These are phyloP conservation scores for Acer campestre DNA, from an alignment of 345 rosid species.

Conservation along the genomic window DNA sequence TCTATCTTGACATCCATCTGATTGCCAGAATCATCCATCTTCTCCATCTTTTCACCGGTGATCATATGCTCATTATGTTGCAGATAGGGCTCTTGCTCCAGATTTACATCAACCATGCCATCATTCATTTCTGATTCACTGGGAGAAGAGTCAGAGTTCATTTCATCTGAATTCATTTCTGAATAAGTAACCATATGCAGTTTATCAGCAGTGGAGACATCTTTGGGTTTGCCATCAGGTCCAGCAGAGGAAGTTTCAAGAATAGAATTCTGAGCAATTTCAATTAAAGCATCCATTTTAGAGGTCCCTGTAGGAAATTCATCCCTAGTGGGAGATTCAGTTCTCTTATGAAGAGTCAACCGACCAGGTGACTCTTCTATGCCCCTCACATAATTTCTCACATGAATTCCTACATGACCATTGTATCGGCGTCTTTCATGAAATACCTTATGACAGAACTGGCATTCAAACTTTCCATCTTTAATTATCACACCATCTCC, in stretches of 20 bases:
- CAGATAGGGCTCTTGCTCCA: slow-evolving; percentile 30
- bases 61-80: slow-evolving; percentile 24
- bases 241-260: slow-evolving; percentile 42
- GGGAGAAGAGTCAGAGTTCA: slow-evolving; percentile 40
- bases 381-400: slow-evolving; percentile 65
- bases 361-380: slow-evolving; percentile 56
- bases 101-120: slow-evolving; percentile 24
- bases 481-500: slow-evolving; percentile 76
- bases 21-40: slow-evolving; percentile 25
- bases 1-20: slow-evolving; percentile 34
- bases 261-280: slow-evolving; percentile 81
- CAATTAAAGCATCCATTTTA: slow-evolving; percentile 81
- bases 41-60: slow-evolving; percentile 31
- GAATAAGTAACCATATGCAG: slow-evolving; percentile 27
- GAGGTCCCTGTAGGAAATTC: slow-evolving; percentile 52
- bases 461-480: slow-evolving; percentile 81
- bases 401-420: slow-evolving; percentile 78
- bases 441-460: slow-evolving; percentile 76
- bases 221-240: slow-evolving; percentile 33
- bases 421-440: slow-evolving; percentile 71
- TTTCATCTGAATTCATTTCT: slow-evolving; percentile 37
- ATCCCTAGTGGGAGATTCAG: slow-evolving; percentile 37
- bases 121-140: slow-evolving; percentile 36
- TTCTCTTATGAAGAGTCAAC: slow-evolving; percentile 33
- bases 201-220: slow-evolving; percentile 29